Percentiles rank a stretch among this genome's conserved stretches.
Conservation (phyloP, 2,329 filamentous ascomycete species). For the Hypoxylon sp. region DNA sequence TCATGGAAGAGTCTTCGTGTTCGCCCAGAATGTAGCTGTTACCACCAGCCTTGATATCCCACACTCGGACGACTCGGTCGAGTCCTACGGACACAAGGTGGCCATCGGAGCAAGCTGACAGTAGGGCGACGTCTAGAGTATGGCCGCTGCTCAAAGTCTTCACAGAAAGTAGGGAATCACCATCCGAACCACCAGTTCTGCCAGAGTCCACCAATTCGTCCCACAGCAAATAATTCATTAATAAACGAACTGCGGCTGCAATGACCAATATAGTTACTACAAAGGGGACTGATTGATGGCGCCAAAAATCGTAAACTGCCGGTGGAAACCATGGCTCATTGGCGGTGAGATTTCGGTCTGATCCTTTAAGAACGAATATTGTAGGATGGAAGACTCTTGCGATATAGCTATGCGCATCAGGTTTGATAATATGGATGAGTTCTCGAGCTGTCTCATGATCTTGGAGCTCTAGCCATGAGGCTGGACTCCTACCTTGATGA, state of each 20-base stretch:
- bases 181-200: conserved; percentile 62
- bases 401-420: conserved; percentile 78
- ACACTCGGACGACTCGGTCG: conserved; percentile 77
- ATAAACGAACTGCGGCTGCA: conserved; percentile 74
- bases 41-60: conserved; percentile 69
- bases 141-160: conserved; percentile 75
- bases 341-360: conserved; percentile 73
- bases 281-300: conserved; percentile 72
- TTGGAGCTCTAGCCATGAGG: conserved; percentile 82
- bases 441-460: conserved; percentile 85
- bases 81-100: conserved; percentile 78
- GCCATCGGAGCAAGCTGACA: conserved; percentile 74
- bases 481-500: conserved; percentile 82
- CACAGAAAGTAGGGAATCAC: conserved; percentile 69
- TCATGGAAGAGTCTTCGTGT: conserved; percentile 59
- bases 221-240: conserved; percentile 83
- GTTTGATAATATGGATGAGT: conserved; percentile 82
- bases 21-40: conserved; percentile 59
- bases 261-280: conserved; percentile 74
- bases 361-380: conserved; percentile 78
- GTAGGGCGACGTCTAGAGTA: conserved; percentile 76
- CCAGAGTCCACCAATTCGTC: conserved; percentile 68
- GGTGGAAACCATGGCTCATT: conserved; percentile 67
- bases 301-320: conserved; percentile 77
- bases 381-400: conserved; percentile 82